Conservation (phyloP, 306 rosid species). For the Delonix regia region DNA sequence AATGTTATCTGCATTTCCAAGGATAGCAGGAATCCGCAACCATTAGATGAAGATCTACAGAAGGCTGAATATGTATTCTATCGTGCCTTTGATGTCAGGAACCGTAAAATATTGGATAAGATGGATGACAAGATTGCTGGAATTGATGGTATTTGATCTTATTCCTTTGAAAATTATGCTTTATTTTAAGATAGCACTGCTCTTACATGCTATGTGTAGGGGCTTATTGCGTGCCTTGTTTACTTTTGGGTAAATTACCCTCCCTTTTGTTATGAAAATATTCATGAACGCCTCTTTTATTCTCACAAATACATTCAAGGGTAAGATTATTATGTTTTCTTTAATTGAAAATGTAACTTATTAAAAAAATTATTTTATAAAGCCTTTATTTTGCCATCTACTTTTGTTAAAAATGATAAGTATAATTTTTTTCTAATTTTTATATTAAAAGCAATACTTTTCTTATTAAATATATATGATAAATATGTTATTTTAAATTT, state of each 20-base stretch:
- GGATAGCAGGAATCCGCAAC: constrained; percentile 66
- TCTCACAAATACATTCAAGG: background rate
- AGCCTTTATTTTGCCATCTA: background rate
- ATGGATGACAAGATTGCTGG: constrained; percentile 64
- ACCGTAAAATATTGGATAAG: constrained; percentile 46
- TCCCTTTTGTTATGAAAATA: background rate
- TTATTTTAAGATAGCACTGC: background rate
- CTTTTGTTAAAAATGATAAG: background rate
- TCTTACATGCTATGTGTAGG: constrained; percentile 19
- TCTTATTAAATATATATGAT: background rate
- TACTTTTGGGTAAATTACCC: background rate
- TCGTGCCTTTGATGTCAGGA: constrained; percentile 78
- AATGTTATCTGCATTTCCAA: constrained; percentile 68
- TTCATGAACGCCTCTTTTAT: too few species aligned
- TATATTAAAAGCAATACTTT: background rate
- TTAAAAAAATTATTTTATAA: background rate
- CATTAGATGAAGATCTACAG: constrained; percentile 53
- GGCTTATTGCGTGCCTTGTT: background rate
- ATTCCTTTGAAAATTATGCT: constrained; percentile 5
- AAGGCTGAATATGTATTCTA: constrained; percentile 75
- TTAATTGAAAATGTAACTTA: background rate
- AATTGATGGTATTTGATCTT: constrained; percentile 55
- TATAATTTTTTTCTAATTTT: background rate
- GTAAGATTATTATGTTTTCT: background rate
- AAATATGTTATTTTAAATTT: background rate